Percentiles rank a stretch among this genome's conserved stretches.
Evolutionary conservation across 768 basidiomycete genomes (phyloP).

Genomic region (Exidia glandulosa): DNA sequence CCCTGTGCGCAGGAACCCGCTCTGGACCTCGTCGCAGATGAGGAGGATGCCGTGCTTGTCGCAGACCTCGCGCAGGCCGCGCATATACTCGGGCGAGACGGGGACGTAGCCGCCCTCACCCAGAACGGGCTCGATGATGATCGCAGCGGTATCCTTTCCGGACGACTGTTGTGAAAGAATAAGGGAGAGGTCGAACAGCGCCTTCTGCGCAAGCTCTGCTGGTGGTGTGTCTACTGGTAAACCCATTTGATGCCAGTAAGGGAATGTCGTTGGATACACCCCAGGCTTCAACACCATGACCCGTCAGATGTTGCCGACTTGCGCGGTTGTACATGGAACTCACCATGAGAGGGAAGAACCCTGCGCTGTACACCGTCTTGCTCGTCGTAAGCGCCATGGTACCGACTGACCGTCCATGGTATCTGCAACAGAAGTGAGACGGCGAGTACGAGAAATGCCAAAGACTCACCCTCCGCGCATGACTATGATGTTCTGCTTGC

Average conservation of each 20-base stretch:
- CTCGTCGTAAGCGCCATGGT: constrained; percentile 89
- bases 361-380: constrained; percentile 84
- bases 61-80: constrained; percentile 73
- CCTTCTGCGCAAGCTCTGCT: constrained; percentile 45
- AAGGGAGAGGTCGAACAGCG: constrained; percentile 74
- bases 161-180: constrained; percentile 69
- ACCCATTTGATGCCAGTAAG: constrained; percentile 85
- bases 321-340: constrained; percentile 9
- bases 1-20: constrained; percentile 83
- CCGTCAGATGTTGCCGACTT: neutral
- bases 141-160: constrained; percentile 83
- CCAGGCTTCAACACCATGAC: constrained; percentile 47
- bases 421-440: constrained; percentile 33
- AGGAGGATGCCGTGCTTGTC: constrained; percentile 78
- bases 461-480: constrained; percentile 60
- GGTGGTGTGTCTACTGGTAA: constrained; percentile 43
- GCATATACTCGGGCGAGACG: constrained; percentile 68
- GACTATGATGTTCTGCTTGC: constrained; percentile 75
- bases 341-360: constrained; percentile 76
- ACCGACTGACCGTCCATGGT: constrained; percentile 89
- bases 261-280: constrained; percentile 71
- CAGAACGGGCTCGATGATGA: constrained; percentile 85
- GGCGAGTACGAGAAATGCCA: neutral
- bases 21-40: constrained; percentile 81
- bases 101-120: constrained; percentile 96